Percentiles rank a stretch among this genome's conserved stretches.
Conservation (phyloP, 2,329 filamentous ascomycete species). For the Monosporascus sp. region DNA sequence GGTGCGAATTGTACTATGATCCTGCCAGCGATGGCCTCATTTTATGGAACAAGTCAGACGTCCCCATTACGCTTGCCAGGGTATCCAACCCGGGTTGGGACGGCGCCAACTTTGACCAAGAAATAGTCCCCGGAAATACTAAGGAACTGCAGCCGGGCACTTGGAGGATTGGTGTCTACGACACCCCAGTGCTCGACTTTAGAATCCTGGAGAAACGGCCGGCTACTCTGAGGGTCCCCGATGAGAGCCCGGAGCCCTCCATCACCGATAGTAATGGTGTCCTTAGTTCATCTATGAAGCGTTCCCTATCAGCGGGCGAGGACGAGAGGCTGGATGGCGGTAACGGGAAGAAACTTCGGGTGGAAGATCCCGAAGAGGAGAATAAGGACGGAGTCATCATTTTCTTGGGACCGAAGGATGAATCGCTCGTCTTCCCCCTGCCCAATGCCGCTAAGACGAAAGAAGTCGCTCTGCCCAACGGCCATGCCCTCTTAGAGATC, state of each 20-base stretch:
- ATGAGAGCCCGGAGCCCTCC: constrained; percentile 24
- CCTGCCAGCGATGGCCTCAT: constrained; percentile 54
- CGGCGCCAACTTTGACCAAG: constrained; percentile 36
- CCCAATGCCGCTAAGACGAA: constrained; percentile 42
- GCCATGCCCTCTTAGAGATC: constrained; percentile 48
- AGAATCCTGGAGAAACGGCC: constrained; percentile 52
- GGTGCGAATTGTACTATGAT: constrained; percentile 57
- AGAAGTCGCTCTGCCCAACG: constrained; percentile 39
- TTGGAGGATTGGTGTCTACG: constrained; percentile 49
- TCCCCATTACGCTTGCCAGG: constrained; percentile 45
- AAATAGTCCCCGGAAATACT: constrained; percentile 38
- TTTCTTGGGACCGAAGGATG: constrained; percentile 45
- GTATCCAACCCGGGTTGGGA: constrained; percentile 37
- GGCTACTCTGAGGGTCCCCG: constrained; percentile 32
- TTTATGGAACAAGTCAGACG: constrained; percentile 49
- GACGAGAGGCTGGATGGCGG: constrained; percentile 27
- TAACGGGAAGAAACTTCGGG: constrained; percentile 39
- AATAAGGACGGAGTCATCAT: constrained; percentile 50
- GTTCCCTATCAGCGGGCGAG: constrained; percentile 41
- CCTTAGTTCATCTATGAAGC: constrained; percentile 45
- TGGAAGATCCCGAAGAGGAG: constrained; percentile 19
- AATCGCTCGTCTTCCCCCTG: constrained; percentile 47
- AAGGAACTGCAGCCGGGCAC: constrained; percentile 49
- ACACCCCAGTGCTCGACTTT: constrained; percentile 50
- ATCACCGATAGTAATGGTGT: constrained; percentile 26